phyloP scores from a whole-genome alignment of 164 flowering plant genomes.

The Euptelea pleiosperma region DNA sequence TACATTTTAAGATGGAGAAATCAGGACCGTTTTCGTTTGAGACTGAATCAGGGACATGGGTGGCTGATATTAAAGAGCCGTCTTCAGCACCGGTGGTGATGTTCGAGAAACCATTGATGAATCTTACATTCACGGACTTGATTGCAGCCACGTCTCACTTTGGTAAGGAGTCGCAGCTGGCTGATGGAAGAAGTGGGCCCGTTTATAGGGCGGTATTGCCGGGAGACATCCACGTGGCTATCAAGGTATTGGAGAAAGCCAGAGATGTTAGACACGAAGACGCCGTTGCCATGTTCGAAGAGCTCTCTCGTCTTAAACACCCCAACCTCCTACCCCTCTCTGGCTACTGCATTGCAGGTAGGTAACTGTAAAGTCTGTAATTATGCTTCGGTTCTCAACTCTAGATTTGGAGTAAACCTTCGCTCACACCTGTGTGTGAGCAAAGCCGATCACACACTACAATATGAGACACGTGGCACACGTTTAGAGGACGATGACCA shows the following conservation, averaged over 20 bases:
- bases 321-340: slow-evolving; percentile 76
- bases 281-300: slow-evolving; percentile 56
- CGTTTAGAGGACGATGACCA: too few relatives aligned
- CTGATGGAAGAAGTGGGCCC: slow-evolving; percentile 87
- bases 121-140: slow-evolving; percentile 74
- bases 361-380: too few relatives aligned
- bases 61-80: slow-evolving; percentile 79
- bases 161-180: slow-evolving; percentile 75
- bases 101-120: slow-evolving; percentile 92
- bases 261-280: slow-evolving; percentile 41
- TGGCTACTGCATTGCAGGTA: slow-evolving; percentile 99
- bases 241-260: slow-evolving; percentile 74
- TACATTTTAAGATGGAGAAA: slow-evolving; percentile 48
- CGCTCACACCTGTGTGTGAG: too few relatives aligned
- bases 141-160: slow-evolving; percentile 84
- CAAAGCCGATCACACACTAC: too few relatives aligned
- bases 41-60: slow-evolving; percentile 88
- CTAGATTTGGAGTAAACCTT: too few relatives aligned
- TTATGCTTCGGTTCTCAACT: too few relatives aligned
- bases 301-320: slow-evolving; percentile 63
- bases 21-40: slow-evolving; percentile 89
- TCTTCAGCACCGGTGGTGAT: slow-evolving; percentile 76
- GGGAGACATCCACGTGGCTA: slow-evolving; percentile 87
- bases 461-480: too few relatives aligned
- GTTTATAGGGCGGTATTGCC: slow-evolving; percentile 80